Conservation (phyloP, 495 filamentous ascomycete genomes). For the Hypoxylon fuscum region DNA sequence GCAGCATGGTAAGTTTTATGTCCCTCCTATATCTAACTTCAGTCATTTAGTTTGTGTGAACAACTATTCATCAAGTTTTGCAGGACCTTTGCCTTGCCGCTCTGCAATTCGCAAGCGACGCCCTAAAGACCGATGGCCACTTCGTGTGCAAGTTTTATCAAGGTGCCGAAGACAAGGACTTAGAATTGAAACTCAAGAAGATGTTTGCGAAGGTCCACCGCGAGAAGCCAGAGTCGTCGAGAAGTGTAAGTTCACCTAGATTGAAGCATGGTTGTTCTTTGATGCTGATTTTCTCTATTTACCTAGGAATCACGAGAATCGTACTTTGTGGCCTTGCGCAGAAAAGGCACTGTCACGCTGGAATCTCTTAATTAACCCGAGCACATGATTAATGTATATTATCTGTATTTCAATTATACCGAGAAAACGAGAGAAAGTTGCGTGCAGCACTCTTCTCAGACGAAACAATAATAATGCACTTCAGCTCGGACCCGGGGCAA, state of each 20-base stretch:
- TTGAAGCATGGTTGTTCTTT: background rate
- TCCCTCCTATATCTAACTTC: background rate
- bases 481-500: too few relatives aligned
- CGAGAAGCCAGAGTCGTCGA: slow-evolving; percentile 89
- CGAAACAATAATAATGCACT: background rate
- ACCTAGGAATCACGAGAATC: slow-evolving; percentile 87
- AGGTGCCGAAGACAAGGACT: slow-evolving; percentile 79
- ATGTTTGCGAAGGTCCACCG: slow-evolving; percentile 82
- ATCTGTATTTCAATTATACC: slow-evolving; percentile 10
- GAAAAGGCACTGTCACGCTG: slow-evolving; percentile 56
- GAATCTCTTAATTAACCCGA: background rate
- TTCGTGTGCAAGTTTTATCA: slow-evolving; percentile 99
- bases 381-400: slow-evolving; percentile 11
- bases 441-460: too few relatives aligned
- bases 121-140: slow-evolving; percentile 80
- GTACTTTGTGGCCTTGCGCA: slow-evolving; percentile 81
- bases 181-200: slow-evolving; percentile 75
- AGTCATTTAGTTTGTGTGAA: background rate
- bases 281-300: slow-evolving; percentile 3
- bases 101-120: slow-evolving; percentile 81
- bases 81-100: slow-evolving; percentile 91
- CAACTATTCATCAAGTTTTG: slow-evolving; percentile 11
- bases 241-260: slow-evolving; percentile 69
- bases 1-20: slow-evolving; percentile 82
- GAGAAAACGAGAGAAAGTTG: too few relatives aligned